Conservation (phyloP, 2,329 filamentous ascomycete genomes). For the Tolypocladium tundrense region DNA sequence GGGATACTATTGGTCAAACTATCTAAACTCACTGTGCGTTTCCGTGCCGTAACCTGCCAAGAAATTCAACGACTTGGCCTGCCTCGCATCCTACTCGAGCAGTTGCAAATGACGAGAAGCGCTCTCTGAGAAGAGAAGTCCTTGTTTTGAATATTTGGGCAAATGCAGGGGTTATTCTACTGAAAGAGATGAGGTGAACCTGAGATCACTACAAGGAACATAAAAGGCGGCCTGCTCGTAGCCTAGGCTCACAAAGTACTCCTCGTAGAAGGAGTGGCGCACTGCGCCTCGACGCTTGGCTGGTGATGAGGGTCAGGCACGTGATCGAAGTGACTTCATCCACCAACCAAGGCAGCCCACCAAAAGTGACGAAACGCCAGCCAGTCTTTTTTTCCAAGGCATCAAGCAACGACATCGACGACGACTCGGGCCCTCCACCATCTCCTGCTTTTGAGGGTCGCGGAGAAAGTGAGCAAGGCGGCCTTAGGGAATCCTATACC, state of each 20-base stretch:
- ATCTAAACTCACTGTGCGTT: too few species aligned
- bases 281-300: not conserved
- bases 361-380: conserved; percentile 8
- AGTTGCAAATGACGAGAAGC: too few species aligned
- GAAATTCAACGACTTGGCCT: not conserved
- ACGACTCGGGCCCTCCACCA: not conserved
- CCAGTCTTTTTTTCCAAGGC: conserved; percentile 6
- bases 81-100: not conserved
- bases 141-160: too few species aligned
- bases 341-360: conserved; percentile 10
- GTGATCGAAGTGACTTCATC: conserved; percentile 16
- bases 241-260: not conserved
- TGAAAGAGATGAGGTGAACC: not conserved
- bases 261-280: not conserved
- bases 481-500: too few species aligned
- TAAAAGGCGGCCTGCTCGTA: too few species aligned
- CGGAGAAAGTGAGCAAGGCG: not conserved
- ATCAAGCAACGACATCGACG: conserved; percentile 1
- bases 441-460: not conserved
- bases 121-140: not conserved
- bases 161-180: not conserved
- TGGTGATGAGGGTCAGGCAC: conserved; percentile 7
- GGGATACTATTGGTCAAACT: too few species aligned
- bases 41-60: too few species aligned
- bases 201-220: not conserved